phyloP scores from a whole-genome alignment of 2,329 filamentous ascomycete genomes.

The Uncinocarpus reesii region DNA sequence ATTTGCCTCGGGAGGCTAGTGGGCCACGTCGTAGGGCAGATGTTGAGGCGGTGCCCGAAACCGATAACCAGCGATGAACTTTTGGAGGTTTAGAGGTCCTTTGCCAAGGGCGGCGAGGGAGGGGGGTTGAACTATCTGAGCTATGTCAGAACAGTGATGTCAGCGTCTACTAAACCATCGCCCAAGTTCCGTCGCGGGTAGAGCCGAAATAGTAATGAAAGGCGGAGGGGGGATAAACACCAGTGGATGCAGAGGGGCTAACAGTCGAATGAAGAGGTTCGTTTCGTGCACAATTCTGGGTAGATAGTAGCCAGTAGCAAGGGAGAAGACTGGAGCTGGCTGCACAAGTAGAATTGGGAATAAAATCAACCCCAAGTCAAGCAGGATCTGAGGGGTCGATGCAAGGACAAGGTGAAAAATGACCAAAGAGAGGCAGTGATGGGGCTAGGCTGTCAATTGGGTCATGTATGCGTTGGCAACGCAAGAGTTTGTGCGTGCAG shows the following conservation, averaged over 20 bases:
- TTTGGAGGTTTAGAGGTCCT: background rate
- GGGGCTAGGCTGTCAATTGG: slow-evolving; percentile 8
- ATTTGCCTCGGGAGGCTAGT: background rate
- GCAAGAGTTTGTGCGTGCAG: slow-evolving; percentile 9
- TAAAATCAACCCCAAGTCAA: background rate
- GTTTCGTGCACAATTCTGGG: background rate
- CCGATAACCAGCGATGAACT: background rate
- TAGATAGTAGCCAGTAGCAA: background rate
- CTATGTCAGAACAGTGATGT: slow-evolving; percentile 7
- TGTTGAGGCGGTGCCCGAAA: slow-evolving; percentile 17
- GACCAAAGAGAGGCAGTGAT: background rate
- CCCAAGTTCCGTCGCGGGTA: background rate
- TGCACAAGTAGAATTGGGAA: background rate
- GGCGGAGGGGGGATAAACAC: background rate
- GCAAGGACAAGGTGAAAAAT: background rate
- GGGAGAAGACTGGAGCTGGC: background rate
- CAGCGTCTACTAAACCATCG: slow-evolving; percentile 3
- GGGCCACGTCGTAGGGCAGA: slow-evolving; percentile 16
- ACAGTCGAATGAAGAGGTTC: background rate
- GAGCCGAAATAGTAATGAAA: background rate
- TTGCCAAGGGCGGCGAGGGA: slow-evolving; percentile 6
- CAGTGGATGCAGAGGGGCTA: background rate
- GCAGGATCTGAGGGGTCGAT: background rate
- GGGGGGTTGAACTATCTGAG: background rate
- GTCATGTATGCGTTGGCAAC: slow-evolving; percentile 17